These are phyloP conservation scores for Fusarium redolens DNA, from an alignment of 2,329 filamentous ascomycete genomes.

Conservation along the genomic window DNA sequence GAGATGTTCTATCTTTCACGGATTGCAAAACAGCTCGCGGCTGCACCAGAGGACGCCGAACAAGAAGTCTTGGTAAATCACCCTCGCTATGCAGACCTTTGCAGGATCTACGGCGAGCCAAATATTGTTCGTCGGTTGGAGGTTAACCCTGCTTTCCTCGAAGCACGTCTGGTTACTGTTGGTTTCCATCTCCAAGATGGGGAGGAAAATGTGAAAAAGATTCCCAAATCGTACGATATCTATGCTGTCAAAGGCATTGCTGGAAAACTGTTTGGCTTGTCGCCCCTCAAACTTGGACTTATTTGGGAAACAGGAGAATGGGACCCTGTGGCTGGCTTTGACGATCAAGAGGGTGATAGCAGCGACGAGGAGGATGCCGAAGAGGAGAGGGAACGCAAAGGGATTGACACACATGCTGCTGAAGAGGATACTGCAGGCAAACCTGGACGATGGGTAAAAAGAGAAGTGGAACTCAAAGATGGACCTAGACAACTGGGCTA, in stretches of 20 bases:
- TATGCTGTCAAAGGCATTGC: constrained; percentile 86
- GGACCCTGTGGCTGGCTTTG: constrained; percentile 78
- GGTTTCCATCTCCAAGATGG: constrained; percentile 55
- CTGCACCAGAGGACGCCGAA: constrained; percentile 65
- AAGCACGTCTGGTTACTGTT: constrained; percentile 79
- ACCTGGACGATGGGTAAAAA: constrained; percentile 74
- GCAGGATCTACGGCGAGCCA: constrained; percentile 79
- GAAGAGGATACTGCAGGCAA: constrained; percentile 44
- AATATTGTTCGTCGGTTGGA: constrained; percentile 66
- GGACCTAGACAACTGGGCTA: constrained; percentile 86
- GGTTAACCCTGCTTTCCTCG: constrained; percentile 82
- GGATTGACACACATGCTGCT: constrained; percentile 40
- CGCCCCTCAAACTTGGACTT: constrained; percentile 73
- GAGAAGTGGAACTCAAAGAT: constrained; percentile 83
- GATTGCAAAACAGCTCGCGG: constrained; percentile 80
- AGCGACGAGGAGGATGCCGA: constrained; percentile 64
- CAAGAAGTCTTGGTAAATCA: constrained; percentile 70
- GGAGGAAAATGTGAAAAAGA: constrained; percentile 55
- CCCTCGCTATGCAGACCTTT: constrained; percentile 79
- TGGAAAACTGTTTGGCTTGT: constrained; percentile 73
- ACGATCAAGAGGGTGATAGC: constrained; percentile 66
- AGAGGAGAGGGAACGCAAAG: constrained; percentile 43
- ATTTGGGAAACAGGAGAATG: constrained; percentile 93
- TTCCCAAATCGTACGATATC: constrained; percentile 82
- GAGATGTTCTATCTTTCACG: constrained; percentile 93